A percentile compares a stretch with the other conserved stretches of the same genome.
These are phyloP conservation scores for Anthostomella pinea DNA, from an alignment of 2,329 filamentous ascomycete genomes.

Conservation along the genomic window DNA sequence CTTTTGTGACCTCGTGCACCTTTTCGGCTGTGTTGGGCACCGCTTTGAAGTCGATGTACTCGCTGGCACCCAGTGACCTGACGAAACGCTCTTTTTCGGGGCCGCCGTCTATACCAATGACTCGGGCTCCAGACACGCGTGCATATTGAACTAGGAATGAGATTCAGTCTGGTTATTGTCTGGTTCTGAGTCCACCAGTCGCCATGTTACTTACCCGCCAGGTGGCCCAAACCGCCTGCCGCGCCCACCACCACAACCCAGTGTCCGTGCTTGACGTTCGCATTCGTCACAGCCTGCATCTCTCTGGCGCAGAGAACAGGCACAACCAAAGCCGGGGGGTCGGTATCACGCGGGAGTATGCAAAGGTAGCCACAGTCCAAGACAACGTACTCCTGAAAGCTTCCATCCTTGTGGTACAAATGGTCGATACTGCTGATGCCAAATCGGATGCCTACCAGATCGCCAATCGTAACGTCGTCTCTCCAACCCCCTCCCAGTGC, in stretches of 20 bases:
- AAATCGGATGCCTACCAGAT: constrained; percentile 42
- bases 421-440: constrained; percentile 40
- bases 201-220: constrained; percentile 35
- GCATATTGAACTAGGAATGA: constrained; percentile 40
- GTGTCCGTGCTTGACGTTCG: constrained; percentile 36
- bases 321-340: constrained; percentile 38
- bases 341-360: constrained; percentile 39
- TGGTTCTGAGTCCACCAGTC: too few species aligned
- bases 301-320: constrained; percentile 43
- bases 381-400: constrained; percentile 43
- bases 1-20: constrained; percentile 35
- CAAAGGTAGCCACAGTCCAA: constrained; percentile 44
- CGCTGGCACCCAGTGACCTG: constrained; percentile 35
- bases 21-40: constrained; percentile 31
- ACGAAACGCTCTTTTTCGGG: constrained; percentile 37
- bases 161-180: neutral
- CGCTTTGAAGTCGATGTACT: constrained; percentile 39
- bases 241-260: constrained; percentile 45
- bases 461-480: constrained; percentile 35
- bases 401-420: constrained; percentile 44
- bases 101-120: constrained; percentile 41
- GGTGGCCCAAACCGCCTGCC: constrained; percentile 43
- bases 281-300: constrained; percentile 40
- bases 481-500: constrained; percentile 35
- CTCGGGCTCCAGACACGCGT: constrained; percentile 37